These are phyloP conservation scores for Daldinia eschscholtzii DNA, from an alignment of 2,329 filamentous ascomycete genomes.

Conservation along the genomic window DNA sequence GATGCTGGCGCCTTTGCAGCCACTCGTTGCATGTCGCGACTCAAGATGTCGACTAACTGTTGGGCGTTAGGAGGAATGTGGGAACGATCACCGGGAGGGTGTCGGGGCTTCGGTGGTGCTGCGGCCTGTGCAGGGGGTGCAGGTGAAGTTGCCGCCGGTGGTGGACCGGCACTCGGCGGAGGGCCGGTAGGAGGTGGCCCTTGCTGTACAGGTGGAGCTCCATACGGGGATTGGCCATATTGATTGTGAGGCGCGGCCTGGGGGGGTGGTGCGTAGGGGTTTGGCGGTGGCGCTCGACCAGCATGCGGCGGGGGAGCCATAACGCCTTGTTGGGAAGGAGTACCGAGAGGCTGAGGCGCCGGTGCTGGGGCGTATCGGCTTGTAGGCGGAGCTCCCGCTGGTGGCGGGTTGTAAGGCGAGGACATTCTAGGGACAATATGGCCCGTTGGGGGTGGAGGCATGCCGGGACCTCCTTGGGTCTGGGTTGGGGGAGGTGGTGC, in stretches of 20 bases:
- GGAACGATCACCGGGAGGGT: conserved; percentile 87
- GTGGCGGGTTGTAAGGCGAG: conserved; percentile 89
- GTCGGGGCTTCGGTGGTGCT: conserved; percentile 70
- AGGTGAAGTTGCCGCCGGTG: conserved; percentile 51
- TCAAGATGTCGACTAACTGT: conserved; percentile 84
- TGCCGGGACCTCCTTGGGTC: conserved; percentile 47
- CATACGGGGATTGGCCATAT: conserved; percentile 71
- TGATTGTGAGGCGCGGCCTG: conserved; percentile 63
- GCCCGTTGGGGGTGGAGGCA: conserved; percentile 60
- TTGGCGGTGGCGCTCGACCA: conserved; percentile 61
- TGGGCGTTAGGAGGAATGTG: conserved; percentile 85
- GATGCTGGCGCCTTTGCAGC: conserved; percentile 86
- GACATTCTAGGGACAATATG: conserved; percentile 74
- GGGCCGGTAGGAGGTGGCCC: conserved; percentile 56
- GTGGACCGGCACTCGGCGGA: conserved; percentile 55
- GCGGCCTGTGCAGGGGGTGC: conserved; percentile 62
- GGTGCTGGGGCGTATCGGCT: conserved; percentile 82
- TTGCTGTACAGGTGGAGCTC: conserved; percentile 56
- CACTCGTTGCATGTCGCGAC: conserved; percentile 87
- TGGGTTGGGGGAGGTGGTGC: conserved; percentile 68
- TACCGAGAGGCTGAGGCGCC: conserved; percentile 64
- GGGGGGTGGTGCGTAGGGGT: conserved; percentile 63
- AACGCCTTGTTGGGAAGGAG: conserved; percentile 55
- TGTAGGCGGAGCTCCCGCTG: conserved; percentile 74
- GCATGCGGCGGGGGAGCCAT: conserved; percentile 53